phyloP scores from a whole-genome alignment of 2,329 filamentous ascomycete genomes.

The Colletotrichum zoysiae region DNA sequence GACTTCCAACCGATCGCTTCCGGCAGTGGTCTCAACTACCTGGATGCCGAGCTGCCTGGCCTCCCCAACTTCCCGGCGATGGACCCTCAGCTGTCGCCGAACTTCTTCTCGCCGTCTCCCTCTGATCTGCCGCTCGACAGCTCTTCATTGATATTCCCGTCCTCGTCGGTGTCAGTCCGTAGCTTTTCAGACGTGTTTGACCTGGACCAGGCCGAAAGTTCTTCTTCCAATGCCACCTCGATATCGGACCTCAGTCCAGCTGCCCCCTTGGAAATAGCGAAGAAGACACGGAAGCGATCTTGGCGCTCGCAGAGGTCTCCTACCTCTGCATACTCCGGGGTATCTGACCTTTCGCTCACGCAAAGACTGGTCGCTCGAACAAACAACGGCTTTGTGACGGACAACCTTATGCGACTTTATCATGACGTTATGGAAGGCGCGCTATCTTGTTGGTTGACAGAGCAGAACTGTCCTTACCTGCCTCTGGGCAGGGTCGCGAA shows the following conservation, averaged over 20 bases:
- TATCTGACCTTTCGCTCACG: slow-evolving; percentile 41
- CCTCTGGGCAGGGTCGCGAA: not conserved
- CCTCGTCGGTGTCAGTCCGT: slow-evolving; percentile 6
- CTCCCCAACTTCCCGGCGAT: not conserved
- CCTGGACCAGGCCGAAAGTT: not conserved
- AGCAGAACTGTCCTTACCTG: slow-evolving; percentile 64
- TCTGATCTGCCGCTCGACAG: not conserved
- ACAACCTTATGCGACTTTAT: slow-evolving; percentile 62
- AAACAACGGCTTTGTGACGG: slow-evolving; percentile 55
- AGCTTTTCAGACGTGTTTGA: not conserved
- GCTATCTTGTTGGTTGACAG: slow-evolving; percentile 66
- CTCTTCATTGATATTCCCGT: slow-evolving; percentile 7
- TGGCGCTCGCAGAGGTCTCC: not conserved
- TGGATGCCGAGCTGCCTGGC: not conserved
- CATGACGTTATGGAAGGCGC: slow-evolving; percentile 67
- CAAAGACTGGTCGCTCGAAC: slow-evolving; percentile 46
- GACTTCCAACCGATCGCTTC: not conserved
- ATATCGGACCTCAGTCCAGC: not conserved
- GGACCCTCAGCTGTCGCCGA: not conserved
- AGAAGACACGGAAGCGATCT: slow-evolving; percentile 7
- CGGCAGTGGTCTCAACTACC: not conserved
- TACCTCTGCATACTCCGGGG: not conserved
- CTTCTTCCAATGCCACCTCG: not conserved
- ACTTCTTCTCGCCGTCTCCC: not conserved
- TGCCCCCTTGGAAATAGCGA: not conserved